Evolutionary conservation across 2,329 filamentous ascomycete genomes (phyloP), one percentile per base, ranked within the genome.

Genomic region (Huntiella decipiens): DNA sequence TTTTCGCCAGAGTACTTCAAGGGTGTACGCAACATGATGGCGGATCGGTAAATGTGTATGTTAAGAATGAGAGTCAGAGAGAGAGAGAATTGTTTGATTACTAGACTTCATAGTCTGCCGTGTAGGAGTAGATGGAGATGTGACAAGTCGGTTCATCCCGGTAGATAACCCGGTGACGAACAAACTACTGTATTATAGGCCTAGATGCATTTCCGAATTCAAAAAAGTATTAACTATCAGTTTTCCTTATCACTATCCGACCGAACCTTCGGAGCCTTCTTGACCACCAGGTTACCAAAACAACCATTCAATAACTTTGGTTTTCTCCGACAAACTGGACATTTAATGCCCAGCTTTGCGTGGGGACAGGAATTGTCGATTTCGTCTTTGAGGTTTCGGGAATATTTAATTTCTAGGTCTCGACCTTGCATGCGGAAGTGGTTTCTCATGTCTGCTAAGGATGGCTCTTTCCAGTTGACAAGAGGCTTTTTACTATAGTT

Each of bases 1-100:
- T 71, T 95, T 38, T 63, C 71, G 22, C 60, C 63, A 3, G 67
- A 73, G 48, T 94, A 94, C 65, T 94, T 76, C 67, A 70, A 65
- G 51, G 70, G 71, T 48, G 73, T 95, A 52, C 76, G 73, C 63
- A 83, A 88, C 59, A 91, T 94, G 79, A 71, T 96, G 63, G 73
- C 77, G 16, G 77, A 84, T 55, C 71, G 83, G 65, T 94, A 70
- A 35, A 32, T 17, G 13, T n/a, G 33, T 19, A 16, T n/a, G 17
- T 7, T 22, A 8, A 17, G 15, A 12, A 13, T 3, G 6, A 13
- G 22, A 38, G 38, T 36, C 17, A 10, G 45, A 36, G 31, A 13
- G 10, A 13, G 28, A 12, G 31, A 16, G 43, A 38, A 17, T 41
- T 33, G 38, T 28, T 36, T 43, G 13, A 17, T 39, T 34, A 33